These are phyloP conservation scores for Nothophaeocryptopus gaeumannii DNA, from an alignment of 2,329 filamentous ascomycete species.

Conservation along the genomic window DNA sequence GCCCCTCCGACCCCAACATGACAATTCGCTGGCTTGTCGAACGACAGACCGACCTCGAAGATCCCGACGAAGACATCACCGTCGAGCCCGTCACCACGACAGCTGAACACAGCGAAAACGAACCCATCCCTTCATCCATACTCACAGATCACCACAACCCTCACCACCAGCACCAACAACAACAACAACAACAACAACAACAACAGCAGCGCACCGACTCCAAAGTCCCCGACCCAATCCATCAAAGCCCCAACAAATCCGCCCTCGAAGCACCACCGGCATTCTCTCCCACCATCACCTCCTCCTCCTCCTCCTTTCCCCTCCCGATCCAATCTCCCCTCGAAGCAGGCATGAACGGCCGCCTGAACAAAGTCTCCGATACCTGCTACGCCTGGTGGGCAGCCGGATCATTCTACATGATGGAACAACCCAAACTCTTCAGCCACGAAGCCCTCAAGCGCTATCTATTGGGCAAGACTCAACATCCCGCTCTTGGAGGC, in stretches of 20 bases:
- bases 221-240: constrained; percentile 10
- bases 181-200: no score
- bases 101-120: no score
- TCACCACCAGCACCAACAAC: no score
- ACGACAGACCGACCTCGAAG: constrained; percentile 42
- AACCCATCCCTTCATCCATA: no score
- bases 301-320: no score
- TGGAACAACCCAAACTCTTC: constrained; percentile 22
- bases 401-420: constrained; percentile 54
- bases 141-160: no score
- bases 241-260: constrained; percentile 28
- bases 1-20: constrained; percentile 38
- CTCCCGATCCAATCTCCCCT: constrained; percentile 7
- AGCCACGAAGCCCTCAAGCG: constrained; percentile 43
- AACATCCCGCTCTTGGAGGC: constrained; percentile 67
- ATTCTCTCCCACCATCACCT: no score
- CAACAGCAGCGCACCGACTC: neutral
- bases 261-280: constrained; percentile 8
- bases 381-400: constrained; percentile 98
- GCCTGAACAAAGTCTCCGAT: constrained; percentile 86
- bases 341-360: constrained; percentile 75
- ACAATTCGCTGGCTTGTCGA: constrained; percentile 48
- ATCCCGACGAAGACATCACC: constrained; percentile 39
- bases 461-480: constrained; percentile 81
- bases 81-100: neutral